Base-by-base conservation (phyloP, 1,284 basidiomycete genomes). In the Inonotus hispidus region DNA sequence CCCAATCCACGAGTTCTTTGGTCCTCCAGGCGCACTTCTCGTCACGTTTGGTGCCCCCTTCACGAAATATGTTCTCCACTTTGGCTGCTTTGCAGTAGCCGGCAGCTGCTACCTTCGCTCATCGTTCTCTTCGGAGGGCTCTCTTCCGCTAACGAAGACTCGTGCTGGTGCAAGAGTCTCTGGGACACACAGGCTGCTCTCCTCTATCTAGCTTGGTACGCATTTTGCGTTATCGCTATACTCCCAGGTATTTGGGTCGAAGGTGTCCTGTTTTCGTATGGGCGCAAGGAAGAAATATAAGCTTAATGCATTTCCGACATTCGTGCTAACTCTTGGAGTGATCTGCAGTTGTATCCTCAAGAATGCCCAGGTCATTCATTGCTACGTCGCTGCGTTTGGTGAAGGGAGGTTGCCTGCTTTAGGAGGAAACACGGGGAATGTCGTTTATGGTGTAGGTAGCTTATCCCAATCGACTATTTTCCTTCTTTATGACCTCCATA, bases 251-350 rank as follows among this genome's bases (percentile, higher is more conserved):
- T 94, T 66, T 83, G 83, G 81, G 80, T 97, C 11, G 79, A 92
- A 63, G 97, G 97, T 11, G 84, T 81, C 7, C 77, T 82, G n/a
- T 21, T 74, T 98, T 66, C 81, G 97, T 47, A 88, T 87, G 43
- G 96, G 96, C 0, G 78, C 78, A 59, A 87, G 81, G 67, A 87
- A 90, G 71, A 77, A 79, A 64, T 99, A 99, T 81, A 98, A 93
- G 75, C 94, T 98, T 69, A 99, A 99, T 77, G 96, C 93, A 0
- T 91, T 98, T 71, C 82, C 91, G 0, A 98, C 95, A 0, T 83
- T 93, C 68, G 77, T 98, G 45, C 80, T 94, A 39, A 80, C 91
- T 1, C 71, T 95, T 63, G 92, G 90, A 58, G 69, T 93, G 60
- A 77, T 83, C 2, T 75, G 75, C 3, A 92, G 89, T 10, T 76